Conservation (phyloP, 768 basidiomycete genomes). For the Galerina marginata region DNA sequence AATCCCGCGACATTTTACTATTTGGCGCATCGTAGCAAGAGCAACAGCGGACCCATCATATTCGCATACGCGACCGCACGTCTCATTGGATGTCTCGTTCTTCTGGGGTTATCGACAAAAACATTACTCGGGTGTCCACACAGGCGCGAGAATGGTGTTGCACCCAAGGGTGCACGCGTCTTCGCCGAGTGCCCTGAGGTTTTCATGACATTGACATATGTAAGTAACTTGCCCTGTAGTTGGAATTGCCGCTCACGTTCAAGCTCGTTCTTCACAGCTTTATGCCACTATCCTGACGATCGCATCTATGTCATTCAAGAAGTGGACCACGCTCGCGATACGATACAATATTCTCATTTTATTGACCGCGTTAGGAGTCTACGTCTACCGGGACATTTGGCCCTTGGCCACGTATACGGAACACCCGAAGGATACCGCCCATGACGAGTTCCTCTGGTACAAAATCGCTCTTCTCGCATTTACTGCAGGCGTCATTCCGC, state of each 20-base stretch:
- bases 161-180: background rate
- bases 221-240: background rate
- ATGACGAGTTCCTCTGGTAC: slow-evolving; percentile 53
- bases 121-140: background rate
- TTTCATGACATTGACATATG: slow-evolving; percentile 14
- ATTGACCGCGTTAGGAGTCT: slow-evolving; percentile 44
- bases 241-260: background rate
- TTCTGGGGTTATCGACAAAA: slow-evolving; percentile 13
- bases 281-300: slow-evolving; percentile 48
- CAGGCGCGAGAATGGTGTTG: background rate
- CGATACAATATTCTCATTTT: slow-evolving; percentile 34
- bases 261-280: background rate
- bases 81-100: slow-evolving; percentile 14
- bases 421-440: slow-evolving; percentile 47
- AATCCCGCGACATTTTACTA: slow-evolving; percentile 7
- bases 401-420: slow-evolving; percentile 57
- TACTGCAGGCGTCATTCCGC: slow-evolving; percentile 53
- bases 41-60: slow-evolving; percentile 11
- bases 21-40: background rate
- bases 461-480: slow-evolving; percentile 50
- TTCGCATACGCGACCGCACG: slow-evolving; percentile 17
- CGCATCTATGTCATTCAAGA: slow-evolving; percentile 37
- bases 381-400: slow-evolving; percentile 60
- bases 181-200: slow-evolving; percentile 7
- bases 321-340: slow-evolving; percentile 30